Percentiles rank a stretch among this genome's conserved stretches.
phyloP scores from a whole-genome alignment of 148 eudicot genomes.

The Heliamphora exappendiculata region DNA sequence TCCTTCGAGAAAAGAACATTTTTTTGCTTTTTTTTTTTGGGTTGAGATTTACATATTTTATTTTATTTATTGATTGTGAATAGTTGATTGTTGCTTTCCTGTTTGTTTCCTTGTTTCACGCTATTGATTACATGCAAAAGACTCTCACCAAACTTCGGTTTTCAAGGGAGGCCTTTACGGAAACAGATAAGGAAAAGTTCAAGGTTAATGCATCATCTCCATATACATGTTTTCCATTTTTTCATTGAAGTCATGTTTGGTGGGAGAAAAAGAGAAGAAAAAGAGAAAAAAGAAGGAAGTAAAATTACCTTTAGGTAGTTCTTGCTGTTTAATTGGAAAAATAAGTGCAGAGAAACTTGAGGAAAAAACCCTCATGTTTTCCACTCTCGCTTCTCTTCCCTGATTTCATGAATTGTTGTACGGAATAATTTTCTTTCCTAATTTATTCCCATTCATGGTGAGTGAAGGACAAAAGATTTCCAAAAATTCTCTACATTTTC shows the following conservation, averaged over 20 bases:
- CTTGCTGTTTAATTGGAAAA: neutral
- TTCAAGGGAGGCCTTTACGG: conserved; percentile 63
- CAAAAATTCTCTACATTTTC: neutral
- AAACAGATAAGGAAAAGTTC: conserved; percentile 59
- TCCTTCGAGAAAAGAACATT: neutral
- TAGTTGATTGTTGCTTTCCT: neutral
- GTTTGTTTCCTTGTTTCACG: neutral
- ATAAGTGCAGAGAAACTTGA: neutral
- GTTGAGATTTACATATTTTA: neutral
- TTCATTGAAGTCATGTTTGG: neutral
- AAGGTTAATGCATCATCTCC: conserved; percentile 35
- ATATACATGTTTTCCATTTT: neutral
- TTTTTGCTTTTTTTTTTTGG: neutral
- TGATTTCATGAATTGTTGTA: too few relatives aligned
- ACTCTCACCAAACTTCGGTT: conserved; percentile 89
- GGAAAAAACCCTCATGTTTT: neutral
- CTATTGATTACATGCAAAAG: conserved; percentile 30
- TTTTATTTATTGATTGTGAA: neutral
- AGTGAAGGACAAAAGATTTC: neutral
- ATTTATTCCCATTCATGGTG: neutral
- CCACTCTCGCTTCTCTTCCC: too few relatives aligned
- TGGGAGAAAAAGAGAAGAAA: neutral
- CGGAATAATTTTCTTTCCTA: neutral
- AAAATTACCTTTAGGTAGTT: neutral
- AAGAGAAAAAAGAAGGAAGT: neutral